These are phyloP conservation scores for Exserohilum turcica DNA, from an alignment of 2,329 filamentous ascomycete species.

Conservation along the genomic window DNA sequence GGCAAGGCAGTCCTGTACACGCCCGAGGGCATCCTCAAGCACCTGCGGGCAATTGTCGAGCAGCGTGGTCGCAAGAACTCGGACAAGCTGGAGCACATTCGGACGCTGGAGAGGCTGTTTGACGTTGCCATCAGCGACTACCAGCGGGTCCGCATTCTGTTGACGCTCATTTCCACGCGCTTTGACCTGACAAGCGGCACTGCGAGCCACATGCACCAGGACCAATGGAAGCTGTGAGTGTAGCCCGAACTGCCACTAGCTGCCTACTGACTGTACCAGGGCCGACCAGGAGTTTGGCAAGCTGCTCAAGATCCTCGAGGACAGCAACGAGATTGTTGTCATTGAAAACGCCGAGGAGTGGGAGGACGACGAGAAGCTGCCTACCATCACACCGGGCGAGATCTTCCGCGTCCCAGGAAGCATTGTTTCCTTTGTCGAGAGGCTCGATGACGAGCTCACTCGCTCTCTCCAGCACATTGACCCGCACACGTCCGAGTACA, in stretches of 20 bases:
- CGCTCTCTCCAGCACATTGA: constrained; percentile 97
- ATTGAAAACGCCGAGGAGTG: constrained; percentile 94
- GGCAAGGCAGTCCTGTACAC: constrained; percentile 91
- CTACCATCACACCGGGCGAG: constrained; percentile 72
- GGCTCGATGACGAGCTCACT: constrained; percentile 95
- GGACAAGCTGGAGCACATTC: constrained; percentile 91
- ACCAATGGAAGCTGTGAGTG: constrained; percentile 85
- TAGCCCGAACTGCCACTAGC: neutral
- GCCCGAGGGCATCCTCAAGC: constrained; percentile 97
- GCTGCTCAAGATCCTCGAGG: constrained; percentile 78
- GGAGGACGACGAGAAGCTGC: constrained; percentile 97
- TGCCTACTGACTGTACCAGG: constrained; percentile 32
- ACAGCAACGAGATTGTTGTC: constrained; percentile 80
- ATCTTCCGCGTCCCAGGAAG: constrained; percentile 92
- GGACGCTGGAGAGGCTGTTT: constrained; percentile 92
- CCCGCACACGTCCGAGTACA: constrained; percentile 97
- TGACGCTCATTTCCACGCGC: constrained; percentile 88
- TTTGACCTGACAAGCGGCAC: constrained; percentile 88
- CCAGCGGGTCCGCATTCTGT: constrained; percentile 88
- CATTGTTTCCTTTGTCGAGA: constrained; percentile 90
- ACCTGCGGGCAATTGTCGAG: constrained; percentile 89
- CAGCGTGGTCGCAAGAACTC: constrained; percentile 99
- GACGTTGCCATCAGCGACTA: constrained; percentile 91
- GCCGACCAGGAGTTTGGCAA: constrained; percentile 84
- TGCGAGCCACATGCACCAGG: constrained; percentile 84